These are phyloP conservation scores for Globisporangium splendens DNA, from an alignment of 352 stramenopile species.

Conservation along the genomic window DNA sequence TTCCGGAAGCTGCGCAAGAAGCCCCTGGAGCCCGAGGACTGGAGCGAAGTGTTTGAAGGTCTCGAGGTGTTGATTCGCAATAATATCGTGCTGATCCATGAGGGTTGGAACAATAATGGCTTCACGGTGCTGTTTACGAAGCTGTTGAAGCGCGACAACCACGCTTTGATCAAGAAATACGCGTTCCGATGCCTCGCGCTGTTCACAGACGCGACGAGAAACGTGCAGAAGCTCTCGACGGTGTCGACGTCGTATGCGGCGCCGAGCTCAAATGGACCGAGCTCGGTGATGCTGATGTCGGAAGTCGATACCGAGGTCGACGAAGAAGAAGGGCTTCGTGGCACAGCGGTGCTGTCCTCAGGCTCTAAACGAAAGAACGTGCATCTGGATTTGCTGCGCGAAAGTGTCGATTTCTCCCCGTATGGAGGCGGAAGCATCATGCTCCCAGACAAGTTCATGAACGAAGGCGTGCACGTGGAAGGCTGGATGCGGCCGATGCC, in stretches of 20 bases:
- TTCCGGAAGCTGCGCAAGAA: slow-evolving; percentile 83
- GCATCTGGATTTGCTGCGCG: slow-evolving; percentile 72
- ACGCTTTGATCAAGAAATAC: slow-evolving; percentile 89
- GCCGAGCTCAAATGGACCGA: slow-evolving; percentile 16
- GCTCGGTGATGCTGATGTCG: slow-evolving; percentile 38
- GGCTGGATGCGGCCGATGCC: slow-evolving; percentile 78
- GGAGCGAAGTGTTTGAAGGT: slow-evolving; percentile 86
- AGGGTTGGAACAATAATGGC: slow-evolving; percentile 80
- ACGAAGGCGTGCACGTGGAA: slow-evolving; percentile 82
- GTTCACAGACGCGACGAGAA: slow-evolving; percentile 76
- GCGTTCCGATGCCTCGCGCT: slow-evolving; percentile 82
- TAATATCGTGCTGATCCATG: slow-evolving; percentile 60
- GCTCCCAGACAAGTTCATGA: slow-evolving; percentile 76
- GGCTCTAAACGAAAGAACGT: slow-evolving; percentile 48
- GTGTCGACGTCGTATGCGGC: slow-evolving; percentile 26
- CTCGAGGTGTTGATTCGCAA: slow-evolving; percentile 80
- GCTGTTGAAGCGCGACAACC: slow-evolving; percentile 81
- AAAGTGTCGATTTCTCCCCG: slow-evolving; percentile 84
- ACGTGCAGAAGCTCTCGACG: slow-evolving; percentile 53
- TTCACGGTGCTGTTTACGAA: slow-evolving; percentile 84
- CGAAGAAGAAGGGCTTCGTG: slow-evolving; percentile 29
- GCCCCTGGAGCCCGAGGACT: slow-evolving; percentile 81
- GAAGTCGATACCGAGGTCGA: slow-evolving; percentile 44
- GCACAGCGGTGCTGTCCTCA: slow-evolving; percentile 34
- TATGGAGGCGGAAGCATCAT: slow-evolving; percentile 82